Percentiles rank a stretch among this genome's conserved stretches.
phyloP scores from a whole-genome alignment of 2,329 filamentous ascomycete species.

The Fusarium sacchari region DNA sequence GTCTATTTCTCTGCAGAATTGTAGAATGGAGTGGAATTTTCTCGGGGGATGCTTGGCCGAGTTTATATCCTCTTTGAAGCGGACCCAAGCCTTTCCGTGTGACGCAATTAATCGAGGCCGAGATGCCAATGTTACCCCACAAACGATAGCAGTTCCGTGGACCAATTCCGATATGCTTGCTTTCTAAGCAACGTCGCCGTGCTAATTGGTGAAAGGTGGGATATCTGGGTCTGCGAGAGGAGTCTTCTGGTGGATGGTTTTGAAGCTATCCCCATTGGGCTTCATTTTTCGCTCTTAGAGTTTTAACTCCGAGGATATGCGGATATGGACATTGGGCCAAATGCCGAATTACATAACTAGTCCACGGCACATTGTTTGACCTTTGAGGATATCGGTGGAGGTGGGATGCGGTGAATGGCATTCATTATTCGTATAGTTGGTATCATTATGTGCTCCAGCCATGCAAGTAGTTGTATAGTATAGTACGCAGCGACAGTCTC shows the following conservation, averaged over 20 bases:
- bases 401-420: not conserved
- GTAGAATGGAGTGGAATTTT: not conserved
- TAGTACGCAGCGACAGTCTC: not conserved
- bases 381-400: not conserved
- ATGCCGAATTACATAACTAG: slow-evolving; percentile 6
- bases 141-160: not conserved
- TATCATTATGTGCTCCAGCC: not conserved
- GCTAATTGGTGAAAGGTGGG: slow-evolving; percentile 1
- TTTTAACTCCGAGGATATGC: not conserved
- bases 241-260: not conserved
- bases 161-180: not conserved
- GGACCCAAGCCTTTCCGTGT: slow-evolving; percentile 11
- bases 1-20: not conserved
- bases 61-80: slow-evolving; percentile 19
- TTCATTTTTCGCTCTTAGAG: not conserved
- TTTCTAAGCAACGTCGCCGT: slow-evolving; percentile 17
- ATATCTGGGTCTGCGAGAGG: not conserved
- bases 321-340: not conserved
- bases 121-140: slow-evolving; percentile 22
- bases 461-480: not conserved
- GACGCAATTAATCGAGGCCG: slow-evolving; percentile 32
- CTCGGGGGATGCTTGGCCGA: slow-evolving; percentile 4
- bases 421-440: not conserved
- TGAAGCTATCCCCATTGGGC: not conserved
- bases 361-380: not conserved